Evolutionary conservation across 177 flowering plant genomes (phyloP), one percentile per base, ranked within the genome.

Genomic region (Vitis hybrid): DNA sequence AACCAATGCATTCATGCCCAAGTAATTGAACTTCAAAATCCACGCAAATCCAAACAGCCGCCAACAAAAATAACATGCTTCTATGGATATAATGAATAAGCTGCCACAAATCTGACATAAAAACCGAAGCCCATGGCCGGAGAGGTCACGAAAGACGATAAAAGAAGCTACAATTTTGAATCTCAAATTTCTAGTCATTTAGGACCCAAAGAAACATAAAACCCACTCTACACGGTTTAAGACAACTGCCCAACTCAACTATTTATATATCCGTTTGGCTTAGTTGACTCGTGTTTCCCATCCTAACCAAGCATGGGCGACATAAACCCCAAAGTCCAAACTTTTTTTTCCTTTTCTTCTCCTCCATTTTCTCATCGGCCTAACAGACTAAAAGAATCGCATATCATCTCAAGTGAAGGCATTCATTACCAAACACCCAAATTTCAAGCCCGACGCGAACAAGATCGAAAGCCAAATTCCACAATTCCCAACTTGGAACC

Each of bases 401-500:
- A 56, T 65, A 65, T 52, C 52, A 0, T 18, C 15, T n/a, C 14
- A 73, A 50, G 67, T 62, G 13, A 26, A 15, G n/a, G 6, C 55
- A 26, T 50, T 55, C 6, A 22, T 52, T 5, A 1, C 58, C 55
- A 11, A 31, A 62, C 57, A 10, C 51, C 16, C 12, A 29, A 11
- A 39, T 39, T 39, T 39, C 45, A 11, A 26, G 29, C 12, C 52
- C n/a, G 51, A 13, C 33, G 6, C 2, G n/a, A 64, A 49, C 56
- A 64, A 51, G 67, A 64, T 64, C 67, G 39, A 51, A 10, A 21
- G 1, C 64, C 15, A 58, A 71, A 16, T 55, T 39, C 26, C 59
- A 26, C n/a, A 48, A 55, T 14, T 29, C 50, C 53, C 15, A 13
- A 18, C 10, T 33, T 66, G 66, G 59, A 56, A 60, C 6, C 33